phyloP scores from a whole-genome alignment of 495 filamentous ascomycete genomes.

The Massariosphaeria phaeospora region DNA sequence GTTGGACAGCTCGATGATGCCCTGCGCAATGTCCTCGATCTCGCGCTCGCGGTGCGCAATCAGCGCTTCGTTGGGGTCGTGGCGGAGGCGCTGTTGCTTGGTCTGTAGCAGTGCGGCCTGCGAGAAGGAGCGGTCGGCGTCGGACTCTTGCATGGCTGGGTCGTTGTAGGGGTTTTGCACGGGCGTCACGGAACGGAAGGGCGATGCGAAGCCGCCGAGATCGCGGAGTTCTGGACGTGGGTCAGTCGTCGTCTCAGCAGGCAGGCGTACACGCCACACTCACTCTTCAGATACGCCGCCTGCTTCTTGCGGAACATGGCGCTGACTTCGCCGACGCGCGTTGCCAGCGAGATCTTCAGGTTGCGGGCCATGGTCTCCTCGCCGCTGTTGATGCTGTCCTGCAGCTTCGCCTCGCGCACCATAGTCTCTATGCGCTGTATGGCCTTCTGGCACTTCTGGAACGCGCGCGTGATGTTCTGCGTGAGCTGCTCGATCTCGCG shows the following conservation, averaged over 20 bases:
- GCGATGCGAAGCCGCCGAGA: conserved; percentile 59
- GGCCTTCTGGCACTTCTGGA: conserved; percentile 81
- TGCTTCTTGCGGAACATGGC: conserved; percentile 93
- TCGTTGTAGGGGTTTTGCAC: conserved; percentile 62
- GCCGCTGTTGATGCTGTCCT: conserved; percentile 64
- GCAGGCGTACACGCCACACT: conserved; percentile 17
- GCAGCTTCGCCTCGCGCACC: conserved; percentile 66
- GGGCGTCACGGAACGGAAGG: conserved; percentile 62
- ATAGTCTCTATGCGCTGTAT: conserved; percentile 83
- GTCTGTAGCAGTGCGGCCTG: conserved; percentile 80
- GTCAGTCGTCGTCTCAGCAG: conserved; percentile 7
- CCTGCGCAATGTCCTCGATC: conserved; percentile 95
- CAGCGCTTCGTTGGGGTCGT: conserved; percentile 69
- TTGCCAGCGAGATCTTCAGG: conserved; percentile 83
- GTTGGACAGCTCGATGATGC: conserved; percentile 92
- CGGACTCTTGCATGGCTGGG: conserved; percentile 81
- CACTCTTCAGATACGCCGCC: conserved; percentile 92
- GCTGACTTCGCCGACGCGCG: conserved; percentile 87
- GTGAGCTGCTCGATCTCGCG: conserved; percentile 84
- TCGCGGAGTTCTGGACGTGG: conserved; percentile 67
- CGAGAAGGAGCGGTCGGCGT: conserved; percentile 86
- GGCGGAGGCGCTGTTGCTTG: conserved; percentile 55
- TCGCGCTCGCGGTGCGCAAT: conserved; percentile 94
- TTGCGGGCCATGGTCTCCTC: conserved; percentile 96
- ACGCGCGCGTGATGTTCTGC: conserved; percentile 78